phyloP scores from a whole-genome alignment of 78 protist species.

The Dictyostelium purpureum region DNA sequence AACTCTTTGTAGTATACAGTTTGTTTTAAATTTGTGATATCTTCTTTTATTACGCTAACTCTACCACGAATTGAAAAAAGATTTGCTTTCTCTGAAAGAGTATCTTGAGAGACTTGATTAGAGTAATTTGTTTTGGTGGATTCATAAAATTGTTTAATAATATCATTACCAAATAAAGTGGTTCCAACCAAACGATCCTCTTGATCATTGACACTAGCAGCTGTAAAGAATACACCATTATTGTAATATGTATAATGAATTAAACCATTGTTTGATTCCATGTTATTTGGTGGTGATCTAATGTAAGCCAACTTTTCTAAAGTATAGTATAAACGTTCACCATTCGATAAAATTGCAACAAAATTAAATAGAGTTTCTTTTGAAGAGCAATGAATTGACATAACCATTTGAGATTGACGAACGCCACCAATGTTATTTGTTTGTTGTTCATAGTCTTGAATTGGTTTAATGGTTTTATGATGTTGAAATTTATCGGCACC shows the following conservation, averaged over 20 bases:
- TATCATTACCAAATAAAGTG: not conserved
- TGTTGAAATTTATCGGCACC: slow-evolving; percentile 11
- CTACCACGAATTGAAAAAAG: slow-evolving; percentile 30
- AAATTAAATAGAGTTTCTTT: not conserved
- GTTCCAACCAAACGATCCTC: slow-evolving; percentile 37
- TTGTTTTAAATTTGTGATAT: not conserved
- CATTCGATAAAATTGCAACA: slow-evolving; percentile 5
- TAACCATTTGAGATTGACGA: not conserved
- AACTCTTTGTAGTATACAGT: slow-evolving; percentile 32
- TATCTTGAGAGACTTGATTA: slow-evolving; percentile 16
- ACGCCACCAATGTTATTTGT: not conserved
- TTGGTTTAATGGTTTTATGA: not conserved
- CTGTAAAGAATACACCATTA: slow-evolving; percentile 50
- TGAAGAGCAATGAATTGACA: slow-evolving; percentile 17
- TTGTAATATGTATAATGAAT: slow-evolving; percentile 35
- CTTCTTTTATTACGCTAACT: slow-evolving; percentile 44
- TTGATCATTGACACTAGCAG: not conserved
- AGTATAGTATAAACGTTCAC: slow-evolving; percentile 17
- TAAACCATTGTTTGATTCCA: not conserved
- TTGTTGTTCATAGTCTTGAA: not conserved
- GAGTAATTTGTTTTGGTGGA: not conserved
- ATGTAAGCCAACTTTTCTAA: not conserved
- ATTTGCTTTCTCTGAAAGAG: slow-evolving; percentile 39
- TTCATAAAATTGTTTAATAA: slow-evolving; percentile 17
- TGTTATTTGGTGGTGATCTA: slow-evolving; percentile 25